Base-by-base conservation (phyloP, 306 rosid species). In the Comarum palustre region DNA sequence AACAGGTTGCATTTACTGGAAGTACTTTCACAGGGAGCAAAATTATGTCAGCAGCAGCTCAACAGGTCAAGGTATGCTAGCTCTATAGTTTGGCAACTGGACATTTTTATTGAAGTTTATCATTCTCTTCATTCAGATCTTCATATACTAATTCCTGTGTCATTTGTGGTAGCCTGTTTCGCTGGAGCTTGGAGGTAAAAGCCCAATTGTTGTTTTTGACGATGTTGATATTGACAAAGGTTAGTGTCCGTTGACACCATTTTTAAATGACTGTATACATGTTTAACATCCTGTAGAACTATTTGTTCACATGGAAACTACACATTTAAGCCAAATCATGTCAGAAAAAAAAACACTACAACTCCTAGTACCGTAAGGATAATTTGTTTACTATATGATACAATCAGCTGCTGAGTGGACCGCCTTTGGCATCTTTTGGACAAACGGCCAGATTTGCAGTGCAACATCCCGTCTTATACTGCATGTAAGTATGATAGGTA, bases 361-460 rank as follows among this genome's bases (percentile, higher is more conserved):
- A 1, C 7, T 45, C 39, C 39, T 68, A n/a, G 38, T 79, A 68
- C 48, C 62, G 2, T 57, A 29, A 69, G 68, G 51, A 39, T 63
- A 64, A 60, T 68, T 29, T 67, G 24, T 63, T 82, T 60, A 61
- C 59, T 54, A 31, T 68, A 25, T 87, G 71, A 74, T 80, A 79
- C 68, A 71, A 86, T 77, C 83, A 94, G 99, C 99, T 88, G 99
- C 83, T 70, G 99, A 94, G 83, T 94, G 99, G 99, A 74, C 96
- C 17, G 55, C 74, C 62, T 94, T 91, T 73, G 99, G 99, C 73
- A 80, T 90, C 91, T 94, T 94, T 84, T 91, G 99, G 97, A 89
- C 97, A 72, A 94, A 94, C 80, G 99, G 99, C 80, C 99, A 94
- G 87, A 94, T 94, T 71, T 94, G 99, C 90, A 94, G 97, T 84